These are phyloP conservation scores for Physcomitrium patens DNA, from an alignment of 225 moss, liverwort and hornwort species.

Conservation along the genomic window DNA sequence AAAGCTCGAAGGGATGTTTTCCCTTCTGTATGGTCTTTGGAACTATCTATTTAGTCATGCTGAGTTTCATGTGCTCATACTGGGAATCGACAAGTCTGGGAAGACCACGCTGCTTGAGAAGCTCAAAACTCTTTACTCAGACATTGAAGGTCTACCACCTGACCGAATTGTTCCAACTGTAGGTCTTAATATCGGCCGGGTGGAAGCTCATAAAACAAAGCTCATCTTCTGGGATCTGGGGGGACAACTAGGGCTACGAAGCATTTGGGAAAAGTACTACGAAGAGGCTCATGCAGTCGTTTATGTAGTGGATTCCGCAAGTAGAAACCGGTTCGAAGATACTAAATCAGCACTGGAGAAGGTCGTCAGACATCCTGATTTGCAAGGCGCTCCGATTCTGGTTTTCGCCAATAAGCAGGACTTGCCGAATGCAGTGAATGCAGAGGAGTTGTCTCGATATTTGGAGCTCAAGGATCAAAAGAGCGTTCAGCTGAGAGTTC, in stretches of 20 bases:
- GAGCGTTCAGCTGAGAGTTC: slow-evolving; percentile 60
- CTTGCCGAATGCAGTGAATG: slow-evolving; percentile 74
- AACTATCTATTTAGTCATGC: slow-evolving; percentile 98
- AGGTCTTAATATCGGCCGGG: slow-evolving; percentile 90
- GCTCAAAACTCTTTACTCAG: slow-evolving; percentile 93
- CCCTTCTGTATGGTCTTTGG: slow-evolving; percentile 96
- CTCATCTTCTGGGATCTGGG: slow-evolving; percentile 99
- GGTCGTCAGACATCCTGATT: slow-evolving; percentile 84
- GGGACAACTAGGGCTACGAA: slow-evolving; percentile 93
- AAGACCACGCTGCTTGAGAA: slow-evolving; percentile 97
- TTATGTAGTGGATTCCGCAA: slow-evolving; percentile 90
- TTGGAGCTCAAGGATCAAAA: slow-evolving; percentile 77
- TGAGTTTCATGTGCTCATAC: slow-evolving; percentile 99
- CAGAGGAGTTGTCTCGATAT: slow-evolving; percentile 72
- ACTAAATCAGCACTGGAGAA: slow-evolving; percentile 90
- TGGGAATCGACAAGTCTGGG: slow-evolving; percentile 99
- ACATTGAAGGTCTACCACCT: slow-evolving; percentile 91
- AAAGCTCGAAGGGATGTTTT: slow-evolving; percentile 75
- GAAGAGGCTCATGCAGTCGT: slow-evolving; percentile 98
- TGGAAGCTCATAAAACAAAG: slow-evolving; percentile 95
- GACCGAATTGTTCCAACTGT: slow-evolving; percentile 99
- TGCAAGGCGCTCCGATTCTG: slow-evolving; percentile 91
- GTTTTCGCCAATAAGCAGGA: slow-evolving; percentile 98
- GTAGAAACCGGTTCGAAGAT: slow-evolving; percentile 82
- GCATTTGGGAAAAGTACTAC: slow-evolving; percentile 99